Conservation (phyloP, 2,329 filamentous ascomycete genomes). For the Fusarium sambucinum region DNA sequence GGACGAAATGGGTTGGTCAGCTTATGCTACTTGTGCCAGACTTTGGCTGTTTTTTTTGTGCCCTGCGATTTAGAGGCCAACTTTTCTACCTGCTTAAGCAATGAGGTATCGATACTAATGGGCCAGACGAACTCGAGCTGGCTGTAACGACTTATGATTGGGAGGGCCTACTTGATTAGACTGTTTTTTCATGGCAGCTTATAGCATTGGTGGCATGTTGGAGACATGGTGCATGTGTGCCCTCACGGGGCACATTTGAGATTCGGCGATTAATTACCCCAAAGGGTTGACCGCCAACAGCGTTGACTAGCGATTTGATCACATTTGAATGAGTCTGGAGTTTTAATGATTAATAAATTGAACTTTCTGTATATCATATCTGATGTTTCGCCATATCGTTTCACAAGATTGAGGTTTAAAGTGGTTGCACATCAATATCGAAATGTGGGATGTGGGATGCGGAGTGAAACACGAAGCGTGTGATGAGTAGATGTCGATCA, state of each 20-base stretch:
- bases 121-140: conserved; percentile 19
- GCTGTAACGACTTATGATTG: conserved; percentile 44
- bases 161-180: conserved; percentile 38
- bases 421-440: conserved; percentile 26
- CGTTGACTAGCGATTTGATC: conserved; percentile 38
- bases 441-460: conserved; percentile 40
- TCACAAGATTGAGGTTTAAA: conserved; percentile 1
- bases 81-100: no score
- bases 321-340: conserved; percentile 35
- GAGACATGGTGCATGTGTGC: conserved; percentile 39
- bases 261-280: conserved; percentile 28
- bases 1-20: no score
- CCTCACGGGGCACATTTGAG: conserved; percentile 41
- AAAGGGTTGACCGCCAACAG: conserved; percentile 22
- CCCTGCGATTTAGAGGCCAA: no score
- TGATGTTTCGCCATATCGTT: not conserved
- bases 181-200: conserved; percentile 19
- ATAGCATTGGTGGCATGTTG: conserved; percentile 38
- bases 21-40: no score
- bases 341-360: conserved; percentile 19
- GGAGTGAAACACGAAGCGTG: conserved; percentile 21
- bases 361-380: not conserved
- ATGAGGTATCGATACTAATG: conserved; percentile 16
- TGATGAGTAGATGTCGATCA: conserved; percentile 25
- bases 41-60: no score